Evolutionary conservation across 768 basidiomycete genomes (phyloP).

Genomic region (Auriscalpium vulgare): DNA sequence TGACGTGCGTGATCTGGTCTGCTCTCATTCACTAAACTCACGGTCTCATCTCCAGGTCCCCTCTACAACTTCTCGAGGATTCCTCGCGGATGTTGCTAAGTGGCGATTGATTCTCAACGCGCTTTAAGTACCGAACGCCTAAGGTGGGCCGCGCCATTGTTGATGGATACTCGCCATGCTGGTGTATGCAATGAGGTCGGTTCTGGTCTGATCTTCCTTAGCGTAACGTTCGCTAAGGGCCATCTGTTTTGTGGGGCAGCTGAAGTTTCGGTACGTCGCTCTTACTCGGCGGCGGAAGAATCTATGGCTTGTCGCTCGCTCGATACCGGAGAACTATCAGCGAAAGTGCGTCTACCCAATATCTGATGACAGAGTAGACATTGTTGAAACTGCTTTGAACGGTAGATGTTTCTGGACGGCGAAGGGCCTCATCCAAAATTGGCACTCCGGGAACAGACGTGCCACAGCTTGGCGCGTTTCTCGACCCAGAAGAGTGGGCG

Average conservation of each 20-base stretch:
- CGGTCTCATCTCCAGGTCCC: constrained; percentile 32
- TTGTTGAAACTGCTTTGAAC: not conserved
- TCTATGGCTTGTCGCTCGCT: constrained; percentile 59
- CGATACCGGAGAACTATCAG: constrained; percentile 54
- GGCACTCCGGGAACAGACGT: constrained; percentile 33
- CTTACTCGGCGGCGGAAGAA: constrained; percentile 60
- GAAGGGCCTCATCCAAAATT: constrained; percentile 37
- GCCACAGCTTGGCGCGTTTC: constrained; percentile 44
- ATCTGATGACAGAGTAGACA: not conserved
- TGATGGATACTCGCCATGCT: constrained; percentile 41
- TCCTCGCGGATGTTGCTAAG: constrained; percentile 38
- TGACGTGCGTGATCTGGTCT: constrained; percentile 31
- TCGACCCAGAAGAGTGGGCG: constrained; percentile 45
- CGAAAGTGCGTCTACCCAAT: constrained; percentile 30
- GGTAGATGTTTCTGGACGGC: constrained; percentile 46
- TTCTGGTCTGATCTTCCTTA: not conserved
- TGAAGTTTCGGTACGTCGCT: constrained; percentile 59
- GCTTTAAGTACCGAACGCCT: constrained; percentile 16
- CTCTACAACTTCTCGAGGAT: constrained; percentile 60
- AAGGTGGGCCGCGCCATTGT: constrained; percentile 29
- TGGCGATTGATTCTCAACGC: constrained; percentile 51
- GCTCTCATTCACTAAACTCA: too few species aligned
- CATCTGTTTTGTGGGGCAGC: constrained; percentile 24
- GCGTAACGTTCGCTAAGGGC: not conserved
- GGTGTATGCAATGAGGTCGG: constrained; percentile 13